Evolutionary conservation across 2,329 filamentous ascomycete genomes (phyloP).

Genomic region (Rutstroemia sp.): DNA sequence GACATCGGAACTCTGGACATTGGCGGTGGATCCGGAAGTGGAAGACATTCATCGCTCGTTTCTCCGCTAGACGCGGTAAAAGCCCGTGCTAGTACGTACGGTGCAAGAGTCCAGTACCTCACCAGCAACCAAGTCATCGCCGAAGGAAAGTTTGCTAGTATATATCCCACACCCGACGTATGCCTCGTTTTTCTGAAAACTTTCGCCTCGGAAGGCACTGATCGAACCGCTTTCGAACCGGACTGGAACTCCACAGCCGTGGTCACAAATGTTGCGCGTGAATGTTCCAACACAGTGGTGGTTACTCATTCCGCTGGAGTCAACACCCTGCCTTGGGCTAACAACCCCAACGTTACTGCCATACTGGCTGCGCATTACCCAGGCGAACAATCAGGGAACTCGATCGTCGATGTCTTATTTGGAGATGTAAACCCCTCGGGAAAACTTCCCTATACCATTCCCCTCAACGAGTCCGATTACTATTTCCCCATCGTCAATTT

Average conservation of each 20-base stretch:
- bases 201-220: conserved; percentile 64
- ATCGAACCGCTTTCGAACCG: conserved; percentile 50
- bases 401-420: conserved; percentile 71
- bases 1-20: conserved; percentile 16
- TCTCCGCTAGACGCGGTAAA: conserved; percentile 51
- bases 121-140: conserved; percentile 11
- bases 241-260: conserved; percentile 10
- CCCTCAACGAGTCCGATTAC: conserved; percentile 45
- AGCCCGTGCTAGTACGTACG: conserved; percentile 9
- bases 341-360: conserved; percentile 70
- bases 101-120: conserved; percentile 14
- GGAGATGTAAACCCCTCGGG: conserved; percentile 69
- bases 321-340: conserved; percentile 53
- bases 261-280: conserved; percentile 42
- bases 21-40: conserved; percentile 32
- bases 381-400: conserved; percentile 73
- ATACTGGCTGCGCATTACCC: conserved; percentile 74
- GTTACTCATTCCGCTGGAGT: conserved; percentile 61
- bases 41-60: conserved; percentile 53
- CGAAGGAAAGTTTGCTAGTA: neutral
- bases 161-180: neutral
- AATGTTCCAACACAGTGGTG: conserved; percentile 51
- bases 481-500: conserved; percentile 41
- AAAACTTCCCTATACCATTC: conserved; percentile 55
- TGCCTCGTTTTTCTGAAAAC: conserved; percentile 43